Evolutionary conservation across 768 basidiomycete species (phyloP).

Genomic region (Russula dissimulans): DNA sequence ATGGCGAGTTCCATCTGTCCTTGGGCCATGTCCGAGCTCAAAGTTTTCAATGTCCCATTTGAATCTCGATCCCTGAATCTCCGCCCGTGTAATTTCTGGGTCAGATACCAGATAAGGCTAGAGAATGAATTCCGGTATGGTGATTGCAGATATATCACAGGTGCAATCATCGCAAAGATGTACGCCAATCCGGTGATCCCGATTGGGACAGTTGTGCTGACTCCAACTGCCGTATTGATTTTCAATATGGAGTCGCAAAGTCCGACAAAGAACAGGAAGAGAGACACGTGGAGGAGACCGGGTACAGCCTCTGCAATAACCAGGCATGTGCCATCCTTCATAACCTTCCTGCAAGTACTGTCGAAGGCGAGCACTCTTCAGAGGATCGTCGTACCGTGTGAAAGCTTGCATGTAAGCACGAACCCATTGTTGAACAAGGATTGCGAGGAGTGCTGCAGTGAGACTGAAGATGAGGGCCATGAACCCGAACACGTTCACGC

Average conservation of each 20-base stretch:
- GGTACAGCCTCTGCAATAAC: neutral
- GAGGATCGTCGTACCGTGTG: neutral
- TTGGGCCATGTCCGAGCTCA: neutral
- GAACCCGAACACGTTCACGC: slow-evolving; percentile 27
- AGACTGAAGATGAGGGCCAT: slow-evolving; percentile 27
- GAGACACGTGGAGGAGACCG: neutral
- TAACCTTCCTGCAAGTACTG: neutral
- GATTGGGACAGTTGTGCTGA: neutral
- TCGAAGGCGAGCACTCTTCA: neutral
- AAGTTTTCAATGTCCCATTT: neutral
- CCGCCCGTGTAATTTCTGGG: neutral
- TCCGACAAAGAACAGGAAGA: neutral
- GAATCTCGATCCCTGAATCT: neutral
- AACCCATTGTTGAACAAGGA: slow-evolving; percentile 19
- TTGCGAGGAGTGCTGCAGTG: slow-evolving; percentile 32
- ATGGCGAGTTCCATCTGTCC: slow-evolving; percentile 1
- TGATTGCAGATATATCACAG: neutral
- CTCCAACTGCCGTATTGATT: slow-evolving; percentile 14
- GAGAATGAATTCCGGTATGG: slow-evolving; percentile 8
- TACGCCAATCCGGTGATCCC: slow-evolving; percentile 5
- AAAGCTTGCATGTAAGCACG: neutral
- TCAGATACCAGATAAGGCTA: slow-evolving; percentile 1
- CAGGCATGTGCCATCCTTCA: neutral
- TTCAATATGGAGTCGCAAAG: slow-evolving; percentile 36
- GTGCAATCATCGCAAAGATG: slow-evolving; percentile 5